These are phyloP conservation scores for Candida loeiensis DNA, from an alignment of 805 yeast genomes.

Conservation along the genomic window DNA sequence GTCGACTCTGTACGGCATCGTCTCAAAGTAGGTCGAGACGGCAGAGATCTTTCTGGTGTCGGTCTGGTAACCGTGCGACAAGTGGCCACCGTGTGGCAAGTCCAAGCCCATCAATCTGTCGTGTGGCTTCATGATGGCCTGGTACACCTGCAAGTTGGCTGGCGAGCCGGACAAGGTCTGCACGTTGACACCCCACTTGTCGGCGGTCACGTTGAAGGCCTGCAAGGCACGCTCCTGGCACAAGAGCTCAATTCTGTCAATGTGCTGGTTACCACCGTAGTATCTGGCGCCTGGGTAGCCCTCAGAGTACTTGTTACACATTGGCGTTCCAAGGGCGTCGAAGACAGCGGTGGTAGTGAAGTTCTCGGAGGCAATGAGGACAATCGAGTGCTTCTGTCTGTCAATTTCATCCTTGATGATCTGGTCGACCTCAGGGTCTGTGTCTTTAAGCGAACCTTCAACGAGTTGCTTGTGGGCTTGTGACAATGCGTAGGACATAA, in stretches of 20 bases:
- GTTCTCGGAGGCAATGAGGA: conserved; percentile 92
- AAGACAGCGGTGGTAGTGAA: conserved; percentile 94
- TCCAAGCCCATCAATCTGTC: conserved; percentile 97
- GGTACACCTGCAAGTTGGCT: conserved; percentile 90
- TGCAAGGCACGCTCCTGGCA: conserved; percentile 91
- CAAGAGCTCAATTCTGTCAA: conserved; percentile 83
- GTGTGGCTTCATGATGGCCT: conserved; percentile 82
- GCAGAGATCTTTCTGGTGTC: conserved; percentile 83
- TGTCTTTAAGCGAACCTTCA: conserved; percentile 59
- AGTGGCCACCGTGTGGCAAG: conserved; percentile 97
- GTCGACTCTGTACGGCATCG: conserved; percentile 94
- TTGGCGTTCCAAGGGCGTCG: conserved; percentile 91
- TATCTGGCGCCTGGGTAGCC: conserved; percentile 98
- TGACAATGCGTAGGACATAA: conserved; percentile 46
- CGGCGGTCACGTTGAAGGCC: conserved; percentile 72
- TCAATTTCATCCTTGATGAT: conserved; percentile 72
- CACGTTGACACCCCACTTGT: conserved; percentile 95
- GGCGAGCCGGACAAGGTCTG: conserved; percentile 96
- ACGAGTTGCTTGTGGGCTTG: conserved; percentile 49
- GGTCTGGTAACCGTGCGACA: conserved; percentile 96
- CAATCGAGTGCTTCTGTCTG: conserved; percentile 89
- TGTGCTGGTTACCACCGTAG: conserved; percentile 96
- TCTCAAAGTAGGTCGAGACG: conserved; percentile 91
- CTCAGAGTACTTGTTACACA: conserved; percentile 97
- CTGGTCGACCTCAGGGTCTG: conserved; percentile 81